Conservation (phyloP, 2,329 filamentous ascomycete genomes). For the Trichoderma hamatum region DNA sequence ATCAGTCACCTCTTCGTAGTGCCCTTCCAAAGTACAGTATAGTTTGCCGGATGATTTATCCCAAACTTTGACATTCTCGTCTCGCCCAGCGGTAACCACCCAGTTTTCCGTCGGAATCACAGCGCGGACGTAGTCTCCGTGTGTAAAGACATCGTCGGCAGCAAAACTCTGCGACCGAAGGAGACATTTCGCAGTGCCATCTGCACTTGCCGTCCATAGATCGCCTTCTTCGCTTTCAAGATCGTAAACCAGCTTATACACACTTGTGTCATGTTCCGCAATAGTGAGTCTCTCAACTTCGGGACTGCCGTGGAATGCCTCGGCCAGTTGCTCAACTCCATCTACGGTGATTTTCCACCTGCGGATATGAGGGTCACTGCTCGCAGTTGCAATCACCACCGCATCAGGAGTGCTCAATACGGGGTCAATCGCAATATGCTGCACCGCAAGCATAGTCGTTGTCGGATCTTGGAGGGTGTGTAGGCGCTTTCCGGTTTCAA, state of each 20-base stretch:
- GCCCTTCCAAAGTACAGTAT: slow-evolving; percentile 74
- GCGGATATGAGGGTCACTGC: slow-evolving; percentile 78
- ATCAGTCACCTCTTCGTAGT: slow-evolving; percentile 91
- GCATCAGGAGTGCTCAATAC: slow-evolving; percentile 53
- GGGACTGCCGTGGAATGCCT: slow-evolving; percentile 47
- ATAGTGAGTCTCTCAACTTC: slow-evolving; percentile 57
- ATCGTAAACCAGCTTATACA: slow-evolving; percentile 81
- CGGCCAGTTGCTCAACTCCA: slow-evolving; percentile 57
- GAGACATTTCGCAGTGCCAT: slow-evolving; percentile 84
- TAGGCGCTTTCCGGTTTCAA: slow-evolving; percentile 66
- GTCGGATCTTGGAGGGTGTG: slow-evolving; percentile 78
- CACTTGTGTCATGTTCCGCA: slow-evolving; percentile 83
- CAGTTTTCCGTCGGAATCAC: slow-evolving; percentile 75
- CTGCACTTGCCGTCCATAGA: slow-evolving; percentile 90
- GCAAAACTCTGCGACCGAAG: slow-evolving; percentile 69
- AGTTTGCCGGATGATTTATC: slow-evolving; percentile 72
- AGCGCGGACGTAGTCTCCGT: slow-evolving; percentile 89
- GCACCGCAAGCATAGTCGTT: slow-evolving; percentile 73
- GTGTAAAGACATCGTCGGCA: slow-evolving; percentile 70
- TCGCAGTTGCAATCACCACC: slow-evolving; percentile 73
- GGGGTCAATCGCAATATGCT: slow-evolving; percentile 77
- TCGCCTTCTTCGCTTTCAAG: slow-evolving; percentile 64
- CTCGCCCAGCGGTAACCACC: slow-evolving; percentile 84
- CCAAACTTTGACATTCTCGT: slow-evolving; percentile 93
- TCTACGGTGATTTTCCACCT: slow-evolving; percentile 68